A percentile compares a stretch with the other conserved stretches of the same genome.
Conservation (phyloP, 2,329 filamentous ascomycete species). For the Fusarium luffae region DNA sequence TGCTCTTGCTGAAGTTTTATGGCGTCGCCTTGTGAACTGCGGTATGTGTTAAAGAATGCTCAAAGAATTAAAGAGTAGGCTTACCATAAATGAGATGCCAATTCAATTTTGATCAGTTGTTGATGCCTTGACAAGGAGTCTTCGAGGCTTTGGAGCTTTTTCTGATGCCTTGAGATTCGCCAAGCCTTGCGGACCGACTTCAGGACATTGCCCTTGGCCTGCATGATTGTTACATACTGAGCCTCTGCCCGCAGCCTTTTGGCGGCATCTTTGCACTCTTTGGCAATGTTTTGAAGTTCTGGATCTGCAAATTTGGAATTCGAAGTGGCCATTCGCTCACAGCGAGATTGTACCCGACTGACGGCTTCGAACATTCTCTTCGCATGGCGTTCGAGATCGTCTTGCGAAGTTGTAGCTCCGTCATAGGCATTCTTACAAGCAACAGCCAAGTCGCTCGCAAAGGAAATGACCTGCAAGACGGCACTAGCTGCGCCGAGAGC, state of each 20-base stretch:
- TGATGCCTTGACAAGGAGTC: fast-evolving
- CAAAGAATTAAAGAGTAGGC: fast-evolving
- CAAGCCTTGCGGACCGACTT: fast-evolving
- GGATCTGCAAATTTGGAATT: not conserved
- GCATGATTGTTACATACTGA: fast-evolving
- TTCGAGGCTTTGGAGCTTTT: fast-evolving
- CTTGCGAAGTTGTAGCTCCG: not conserved
- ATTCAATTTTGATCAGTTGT: fast-evolving
- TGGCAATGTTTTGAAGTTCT: not conserved
- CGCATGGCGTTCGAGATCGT: slow-evolving; percentile 2
- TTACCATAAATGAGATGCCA: not conserved
- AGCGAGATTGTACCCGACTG: not conserved
- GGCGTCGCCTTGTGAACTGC: not conserved
- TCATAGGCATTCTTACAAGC: slow-evolving; percentile 12
- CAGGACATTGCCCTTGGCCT: fast-evolving
- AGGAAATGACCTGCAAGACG: slow-evolving; percentile 24
- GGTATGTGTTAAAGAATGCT: fast-evolving
- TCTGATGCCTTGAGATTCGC: fast-evolving
- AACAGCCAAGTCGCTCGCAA: not conserved
- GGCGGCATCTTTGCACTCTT: not conserved
- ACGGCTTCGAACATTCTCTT: not conserved
- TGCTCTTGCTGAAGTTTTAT: fast-evolving
- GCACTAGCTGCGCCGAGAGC: slow-evolving; percentile 26
- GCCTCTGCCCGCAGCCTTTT: fast-evolving
- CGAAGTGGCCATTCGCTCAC: fast-evolving